phyloP scores from a whole-genome alignment of 208 protist genomes.

The Crithidia bombi region DNA sequence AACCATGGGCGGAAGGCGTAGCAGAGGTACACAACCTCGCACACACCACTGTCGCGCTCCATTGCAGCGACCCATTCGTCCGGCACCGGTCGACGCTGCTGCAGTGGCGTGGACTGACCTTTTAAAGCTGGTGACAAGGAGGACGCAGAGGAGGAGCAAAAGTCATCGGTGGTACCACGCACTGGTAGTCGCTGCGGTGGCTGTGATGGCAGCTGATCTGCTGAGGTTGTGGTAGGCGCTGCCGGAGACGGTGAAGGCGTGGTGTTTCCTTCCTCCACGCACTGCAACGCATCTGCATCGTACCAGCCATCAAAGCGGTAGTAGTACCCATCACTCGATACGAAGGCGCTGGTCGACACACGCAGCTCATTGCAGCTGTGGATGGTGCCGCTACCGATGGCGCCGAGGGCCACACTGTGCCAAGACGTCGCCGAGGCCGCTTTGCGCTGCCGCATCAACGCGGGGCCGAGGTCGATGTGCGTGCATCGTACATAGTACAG shows the following conservation, averaged over 20 bases:
- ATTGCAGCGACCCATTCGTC: conserved; percentile 60
- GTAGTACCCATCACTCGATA: conserved; percentile 59
- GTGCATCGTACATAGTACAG: conserved; percentile 63
- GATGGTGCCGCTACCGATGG: conserved; percentile 23
- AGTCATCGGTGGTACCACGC: neutral
- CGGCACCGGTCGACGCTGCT: conserved; percentile 15
- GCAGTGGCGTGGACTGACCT: neutral
- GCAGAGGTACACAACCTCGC: conserved; percentile 71
- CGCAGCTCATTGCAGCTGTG: conserved; percentile 40
- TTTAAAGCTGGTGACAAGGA: neutral
- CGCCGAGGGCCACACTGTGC: conserved; percentile 19
- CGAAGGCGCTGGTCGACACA: conserved; percentile 30
- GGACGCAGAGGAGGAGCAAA: neutral
- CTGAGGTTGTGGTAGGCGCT: no score
- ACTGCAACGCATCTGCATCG: conserved; percentile 26
- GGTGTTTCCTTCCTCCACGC: neutral
- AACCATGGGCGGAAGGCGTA: conserved; percentile 76
- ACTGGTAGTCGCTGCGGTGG: neutral
- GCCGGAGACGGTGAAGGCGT: no score
- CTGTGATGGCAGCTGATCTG: no score
- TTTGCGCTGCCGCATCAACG: conserved; percentile 20
- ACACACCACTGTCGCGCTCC: conserved; percentile 60
- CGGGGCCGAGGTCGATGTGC: conserved; percentile 42
- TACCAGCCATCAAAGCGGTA: conserved; percentile 82
- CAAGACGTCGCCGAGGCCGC: conserved; percentile 25